Evolutionary conservation across 108 stramenopile species (phyloP).

Genomic region (Epipyxis sp.): DNA sequence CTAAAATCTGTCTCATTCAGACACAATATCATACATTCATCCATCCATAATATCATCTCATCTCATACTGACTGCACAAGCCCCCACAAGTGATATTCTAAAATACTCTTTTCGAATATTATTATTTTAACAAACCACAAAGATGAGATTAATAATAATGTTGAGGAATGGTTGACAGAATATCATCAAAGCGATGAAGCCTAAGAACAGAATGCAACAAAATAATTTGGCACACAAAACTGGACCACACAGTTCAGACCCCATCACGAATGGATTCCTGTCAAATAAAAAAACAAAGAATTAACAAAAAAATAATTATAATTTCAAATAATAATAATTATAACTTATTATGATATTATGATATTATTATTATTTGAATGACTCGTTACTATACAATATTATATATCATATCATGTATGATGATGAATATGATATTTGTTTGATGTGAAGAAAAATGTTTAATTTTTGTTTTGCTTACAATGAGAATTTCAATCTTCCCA

Average conservation of each 20-base stretch:
- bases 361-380: no score
- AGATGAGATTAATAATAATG: slow-evolving; percentile 27
- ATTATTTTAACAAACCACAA: slow-evolving; percentile 9
- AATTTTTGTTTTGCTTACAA: no score
- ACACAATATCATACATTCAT: not conserved
- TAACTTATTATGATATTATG: no score
- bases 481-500: slow-evolving; percentile 51
- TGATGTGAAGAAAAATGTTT: no score
- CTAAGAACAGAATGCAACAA: slow-evolving; percentile 24
- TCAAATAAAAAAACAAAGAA: not conserved
- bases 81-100: no score
- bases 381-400: no score
- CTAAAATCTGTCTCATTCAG: no score
- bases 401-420: no score
- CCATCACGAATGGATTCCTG: slow-evolving; percentile 30
- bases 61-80: not conserved
- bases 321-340: no score
- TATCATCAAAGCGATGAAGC: slow-evolving; percentile 25
- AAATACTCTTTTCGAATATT: no score
- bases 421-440: no score
- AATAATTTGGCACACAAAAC: slow-evolving; percentile 14
- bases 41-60: not conserved
- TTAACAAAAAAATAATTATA: no score
- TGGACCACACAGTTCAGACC: slow-evolving; percentile 25
- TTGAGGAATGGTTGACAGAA: slow-evolving; percentile 32